Percentiles rank a stretch among this genome's conserved stretches.
phyloP scores from a whole-genome alignment of 176 grass and related monocot species.

The Juncus effusus region DNA sequence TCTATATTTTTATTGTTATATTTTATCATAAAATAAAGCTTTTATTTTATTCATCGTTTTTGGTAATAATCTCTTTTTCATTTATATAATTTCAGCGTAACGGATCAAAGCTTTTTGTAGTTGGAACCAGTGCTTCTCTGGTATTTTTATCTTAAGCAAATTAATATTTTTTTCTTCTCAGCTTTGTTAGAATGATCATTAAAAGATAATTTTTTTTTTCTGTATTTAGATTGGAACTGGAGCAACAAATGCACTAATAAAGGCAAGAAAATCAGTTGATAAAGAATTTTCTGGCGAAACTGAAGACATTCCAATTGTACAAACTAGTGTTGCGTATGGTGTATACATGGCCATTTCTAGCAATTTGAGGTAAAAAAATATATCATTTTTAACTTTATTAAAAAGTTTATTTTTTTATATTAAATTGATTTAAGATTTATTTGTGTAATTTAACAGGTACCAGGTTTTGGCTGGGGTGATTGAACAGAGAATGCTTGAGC shows the following conservation, averaged over 20 bases:
- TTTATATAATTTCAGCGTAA: slow-evolving; percentile 64
- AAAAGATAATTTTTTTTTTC: slow-evolving; percentile 27
- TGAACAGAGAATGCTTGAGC: slow-evolving; percentile 90
- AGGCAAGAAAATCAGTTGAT: slow-evolving; percentile 55
- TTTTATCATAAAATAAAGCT: slow-evolving; percentile 8
- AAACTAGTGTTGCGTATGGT: slow-evolving; percentile 85
- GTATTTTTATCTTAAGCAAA: slow-evolving; percentile 35
- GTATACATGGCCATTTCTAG: slow-evolving; percentile 97
- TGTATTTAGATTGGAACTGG: slow-evolving; percentile 71
- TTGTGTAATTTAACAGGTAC: slow-evolving; percentile 53
- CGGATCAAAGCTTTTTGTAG: slow-evolving; percentile 88
- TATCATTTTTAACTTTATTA: slow-evolving; percentile 6
- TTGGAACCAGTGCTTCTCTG: slow-evolving; percentile 86
- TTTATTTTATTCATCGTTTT: slow-evolving; percentile 20
- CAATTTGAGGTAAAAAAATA: slow-evolving; percentile 69
- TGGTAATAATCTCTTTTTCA: background rate
- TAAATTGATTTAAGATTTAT: slow-evolving; percentile 18
- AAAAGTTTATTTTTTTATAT: background rate
- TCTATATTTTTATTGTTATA: slow-evolving; percentile 11
- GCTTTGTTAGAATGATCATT: background rate
- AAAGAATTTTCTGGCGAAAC: slow-evolving; percentile 65
- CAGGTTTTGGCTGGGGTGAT: slow-evolving; percentile 85
- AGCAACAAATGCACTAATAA: slow-evolving; percentile 81
- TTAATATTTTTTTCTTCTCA: background rate
- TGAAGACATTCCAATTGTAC: slow-evolving; percentile 66